Evolutionary conservation across 129 eudicot genomes (phyloP).

Genomic region (Flaveria robusta): DNA sequence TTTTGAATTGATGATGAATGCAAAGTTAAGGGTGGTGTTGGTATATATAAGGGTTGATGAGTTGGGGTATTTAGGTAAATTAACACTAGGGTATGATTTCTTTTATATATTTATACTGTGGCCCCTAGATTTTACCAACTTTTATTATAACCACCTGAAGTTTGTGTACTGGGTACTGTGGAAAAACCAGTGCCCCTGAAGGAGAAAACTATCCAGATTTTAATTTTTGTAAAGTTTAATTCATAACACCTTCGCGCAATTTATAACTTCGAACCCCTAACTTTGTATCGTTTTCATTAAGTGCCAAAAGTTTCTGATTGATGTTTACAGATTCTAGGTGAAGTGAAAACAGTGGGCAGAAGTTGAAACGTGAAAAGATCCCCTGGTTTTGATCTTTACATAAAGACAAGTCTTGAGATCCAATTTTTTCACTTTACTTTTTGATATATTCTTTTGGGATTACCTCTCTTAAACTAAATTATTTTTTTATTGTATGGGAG

Average conservation of each 20-base stretch:
- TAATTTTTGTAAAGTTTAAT: not conserved
- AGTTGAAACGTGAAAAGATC: slow-evolving; percentile 19
- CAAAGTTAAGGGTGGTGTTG: slow-evolving; percentile 15
- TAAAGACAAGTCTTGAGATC: slow-evolving; percentile 14
- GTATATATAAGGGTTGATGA: slow-evolving; percentile 27
- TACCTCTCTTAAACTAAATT: no score
- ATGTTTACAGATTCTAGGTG: not conserved
- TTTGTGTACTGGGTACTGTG: not conserved
- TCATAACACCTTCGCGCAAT: not conserved
- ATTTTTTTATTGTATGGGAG: no score
- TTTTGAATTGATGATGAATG: slow-evolving; percentile 31
- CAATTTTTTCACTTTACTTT: not conserved
- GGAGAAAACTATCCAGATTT: slow-evolving; percentile 3
- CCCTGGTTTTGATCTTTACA: slow-evolving; percentile 26
- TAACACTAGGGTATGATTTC: not conserved
- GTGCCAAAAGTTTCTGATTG: not conserved
- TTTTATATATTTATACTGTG: not conserved
- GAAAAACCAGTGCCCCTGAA: slow-evolving; percentile 22
- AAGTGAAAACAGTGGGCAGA: slow-evolving; percentile 23
- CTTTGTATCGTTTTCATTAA: not conserved
- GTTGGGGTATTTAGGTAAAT: slow-evolving; percentile 15
- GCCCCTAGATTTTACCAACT: slow-evolving; percentile 38
- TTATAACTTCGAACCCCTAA: not conserved
- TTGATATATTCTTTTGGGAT: not conserved
- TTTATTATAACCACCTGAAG: slow-evolving; percentile 1